Evolutionary conservation across 2,329 filamentous ascomycete species (phyloP), one percentile per base, ranked within the genome.

Genomic region (Aspergillus hortae): DNA sequence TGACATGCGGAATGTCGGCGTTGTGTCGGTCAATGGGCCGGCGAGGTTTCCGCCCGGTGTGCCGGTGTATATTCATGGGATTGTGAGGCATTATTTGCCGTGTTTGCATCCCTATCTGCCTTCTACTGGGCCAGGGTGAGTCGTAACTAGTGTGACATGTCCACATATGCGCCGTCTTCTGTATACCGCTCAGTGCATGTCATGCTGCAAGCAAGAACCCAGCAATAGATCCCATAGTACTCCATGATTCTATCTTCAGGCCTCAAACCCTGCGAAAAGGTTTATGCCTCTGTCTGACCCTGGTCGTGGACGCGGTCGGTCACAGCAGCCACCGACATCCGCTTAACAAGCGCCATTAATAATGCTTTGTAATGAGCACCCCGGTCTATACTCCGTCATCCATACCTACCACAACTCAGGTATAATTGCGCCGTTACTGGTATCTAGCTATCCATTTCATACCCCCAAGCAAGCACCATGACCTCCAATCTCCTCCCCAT

Each of bases 41-140:
- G 71, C 71, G 4, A 69, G 61, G 30, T 70, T 75, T 51, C 69
- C 69, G 3, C 2, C 19, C 3, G 68, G 66, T 4, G 69, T 67
- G 4, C 69, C 68, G 6, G 55, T 66, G 61, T 30, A 68, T 71
- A 45, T 25, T 64, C 4, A 54, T 60, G 43, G 70, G 70, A 1
- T 46, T 17, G 4, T 69, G 25, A 59, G 67, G 10, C 64, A 71
- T 54, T 47, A 45, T 46, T 67, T 69, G 33, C 70, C 71, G 1
- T 71, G 54, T 30, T 38, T 71, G 30, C 64, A 72, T 54, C 56
- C 62, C 14, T 70, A 71, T 59, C 51, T 72, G 10, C 69, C 67
- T 15, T 21, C 44, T 14, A 52, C 21, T 7, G 52, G 48, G 30
- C 43, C 15, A 10, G 25, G 27, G 23, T 46, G n/a, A n/a, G n/a